Percentiles rank a stretch among this genome's conserved stretches.
phyloP scores from a whole-genome alignment of 441 rosid species.

The Gossypium schwendimanii region DNA sequence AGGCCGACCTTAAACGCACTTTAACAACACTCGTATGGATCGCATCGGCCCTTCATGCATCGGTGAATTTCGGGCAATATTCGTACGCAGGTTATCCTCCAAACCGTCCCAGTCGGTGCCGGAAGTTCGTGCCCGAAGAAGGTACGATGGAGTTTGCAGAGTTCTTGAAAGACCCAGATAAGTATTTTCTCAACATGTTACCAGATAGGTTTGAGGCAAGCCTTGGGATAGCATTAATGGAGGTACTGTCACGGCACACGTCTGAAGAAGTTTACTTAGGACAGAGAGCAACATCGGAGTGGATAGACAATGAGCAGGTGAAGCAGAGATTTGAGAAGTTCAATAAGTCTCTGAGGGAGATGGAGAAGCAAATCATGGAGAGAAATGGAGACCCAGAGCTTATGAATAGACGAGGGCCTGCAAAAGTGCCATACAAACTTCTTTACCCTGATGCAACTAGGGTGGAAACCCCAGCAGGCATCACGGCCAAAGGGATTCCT shows the following conservation, averaged over 20 bases:
- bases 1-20: constrained; percentile 30
- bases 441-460: constrained; percentile 38
- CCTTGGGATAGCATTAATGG: constrained; percentile 39
- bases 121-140: constrained; percentile 44
- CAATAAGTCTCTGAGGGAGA: constrained; percentile 29
- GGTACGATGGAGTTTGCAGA: constrained; percentile 47
- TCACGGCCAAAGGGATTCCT: constrained; percentile 48
- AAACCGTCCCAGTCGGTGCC: constrained; percentile 45
- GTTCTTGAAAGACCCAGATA: constrained; percentile 51
- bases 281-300: constrained; percentile 30
- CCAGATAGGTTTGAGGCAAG: constrained; percentile 43
- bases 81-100: constrained; percentile 36
- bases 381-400: constrained; percentile 38
- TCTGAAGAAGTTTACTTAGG: constrained; percentile 58
- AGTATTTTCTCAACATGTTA: constrained; percentile 47
- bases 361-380: constrained; percentile 30
- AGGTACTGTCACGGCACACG: constrained; percentile 46
- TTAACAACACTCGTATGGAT: constrained; percentile 63
- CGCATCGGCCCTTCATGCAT: constrained; percentile 57
- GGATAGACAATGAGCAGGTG: constrained; percentile 44
- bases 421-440: constrained; percentile 38
- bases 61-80: constrained; percentile 31
- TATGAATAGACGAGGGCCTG: constrained; percentile 50
- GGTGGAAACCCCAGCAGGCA: constrained; percentile 19
- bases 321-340: constrained; percentile 34